Percentiles rank a stretch among this genome's conserved stretches.
Evolutionary conservation across 495 filamentous ascomycete species (phyloP).

Genomic region (Penicillium maclennaniae): DNA sequence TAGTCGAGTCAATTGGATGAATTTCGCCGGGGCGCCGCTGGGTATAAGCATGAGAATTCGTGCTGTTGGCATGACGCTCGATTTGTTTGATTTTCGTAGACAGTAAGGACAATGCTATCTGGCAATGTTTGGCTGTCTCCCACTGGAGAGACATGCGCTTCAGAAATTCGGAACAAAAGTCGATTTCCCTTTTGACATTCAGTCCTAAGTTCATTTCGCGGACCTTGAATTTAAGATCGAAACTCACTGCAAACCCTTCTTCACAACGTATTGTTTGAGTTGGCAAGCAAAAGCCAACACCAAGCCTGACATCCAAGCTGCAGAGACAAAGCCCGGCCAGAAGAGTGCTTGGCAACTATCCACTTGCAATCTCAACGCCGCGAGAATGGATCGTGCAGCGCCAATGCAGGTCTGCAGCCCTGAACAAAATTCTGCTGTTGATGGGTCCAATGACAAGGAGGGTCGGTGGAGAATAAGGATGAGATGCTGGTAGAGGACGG

Average conservation of each 20-base stretch:
- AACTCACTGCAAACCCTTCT: constrained; percentile 35
- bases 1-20: neutral
- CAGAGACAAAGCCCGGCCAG: constrained; percentile 40
- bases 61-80: neutral
- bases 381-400: constrained; percentile 34
- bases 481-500: constrained; percentile 64
- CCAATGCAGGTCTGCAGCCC: constrained; percentile 41
- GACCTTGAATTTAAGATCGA: neutral
- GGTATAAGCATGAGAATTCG: constrained; percentile 14
- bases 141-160: constrained; percentile 36
- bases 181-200: constrained; percentile 28
- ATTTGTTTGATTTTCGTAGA: constrained; percentile 23
- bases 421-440: constrained; percentile 37
- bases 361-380: constrained; percentile 30
- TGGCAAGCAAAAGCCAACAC: constrained; percentile 42
- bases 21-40: neutral
- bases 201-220: neutral
- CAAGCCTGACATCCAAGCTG: constrained; percentile 41
- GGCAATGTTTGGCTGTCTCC: constrained; percentile 41
- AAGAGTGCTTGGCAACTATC: constrained; percentile 32
- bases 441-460: constrained; percentile 32
- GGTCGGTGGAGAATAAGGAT: constrained; percentile 61
- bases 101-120: constrained; percentile 30
- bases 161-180: constrained; percentile 28
- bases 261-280: constrained; percentile 34